A percentile compares a stretch with the other conserved stretches of the same genome.
Conservation (phyloP, 495 filamentous ascomycete species). For the Aspergillus indologenus region DNA sequence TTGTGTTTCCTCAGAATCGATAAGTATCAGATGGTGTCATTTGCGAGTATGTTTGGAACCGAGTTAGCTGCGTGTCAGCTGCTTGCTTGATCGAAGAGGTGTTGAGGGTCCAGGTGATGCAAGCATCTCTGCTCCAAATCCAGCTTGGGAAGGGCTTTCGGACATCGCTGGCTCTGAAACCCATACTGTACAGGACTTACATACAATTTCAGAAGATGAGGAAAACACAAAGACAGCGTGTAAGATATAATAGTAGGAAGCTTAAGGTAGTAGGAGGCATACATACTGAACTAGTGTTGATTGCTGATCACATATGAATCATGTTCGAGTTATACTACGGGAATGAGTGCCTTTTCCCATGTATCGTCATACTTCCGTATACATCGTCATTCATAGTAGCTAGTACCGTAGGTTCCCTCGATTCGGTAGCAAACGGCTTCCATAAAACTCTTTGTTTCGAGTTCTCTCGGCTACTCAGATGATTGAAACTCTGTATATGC, state of each 20-base stretch:
- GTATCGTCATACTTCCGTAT: conserved; percentile 4
- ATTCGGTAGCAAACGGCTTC: not conserved
- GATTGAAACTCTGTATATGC: not conserved
- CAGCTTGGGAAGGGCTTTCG: not conserved
- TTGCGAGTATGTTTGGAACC: not conserved
- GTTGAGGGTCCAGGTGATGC: not conserved
- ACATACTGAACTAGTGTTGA: not conserved
- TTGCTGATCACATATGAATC: not conserved
- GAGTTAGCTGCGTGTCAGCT: not conserved
- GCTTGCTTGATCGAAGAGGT: not conserved
- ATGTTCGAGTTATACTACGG: not conserved
- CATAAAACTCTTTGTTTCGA: not conserved
- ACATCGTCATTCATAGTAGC: not conserved
- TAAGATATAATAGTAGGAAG: too few relatives aligned
- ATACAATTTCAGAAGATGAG: not conserved
- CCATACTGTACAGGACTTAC: too few relatives aligned
- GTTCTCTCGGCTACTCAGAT: not conserved
- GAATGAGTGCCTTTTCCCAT: not conserved
- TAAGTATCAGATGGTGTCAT: not conserved
- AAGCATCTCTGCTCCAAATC: too few relatives aligned
- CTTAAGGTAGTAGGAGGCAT: too few relatives aligned
- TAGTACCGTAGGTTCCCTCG: not conserved
- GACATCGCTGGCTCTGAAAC: not conserved
- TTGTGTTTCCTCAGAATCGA: not conserved
- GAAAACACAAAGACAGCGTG: not conserved